phyloP scores from a whole-genome alignment of 2,329 filamentous ascomycete genomes.

The Aureobasidium sp. region DNA sequence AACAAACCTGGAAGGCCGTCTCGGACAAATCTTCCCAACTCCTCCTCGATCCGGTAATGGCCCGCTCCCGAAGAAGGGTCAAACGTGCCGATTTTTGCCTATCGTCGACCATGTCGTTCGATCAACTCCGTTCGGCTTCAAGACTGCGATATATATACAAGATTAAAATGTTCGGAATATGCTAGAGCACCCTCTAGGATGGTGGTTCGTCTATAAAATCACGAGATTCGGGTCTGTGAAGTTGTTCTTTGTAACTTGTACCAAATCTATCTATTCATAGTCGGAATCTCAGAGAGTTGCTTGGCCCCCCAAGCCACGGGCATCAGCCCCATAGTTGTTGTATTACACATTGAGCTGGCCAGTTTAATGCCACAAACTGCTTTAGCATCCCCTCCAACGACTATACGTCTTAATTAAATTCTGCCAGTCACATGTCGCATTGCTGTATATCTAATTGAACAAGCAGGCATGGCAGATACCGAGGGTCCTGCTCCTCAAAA shows the following conservation, averaged over 20 bases:
- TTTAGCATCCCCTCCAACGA: background rate
- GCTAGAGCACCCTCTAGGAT: too few species aligned
- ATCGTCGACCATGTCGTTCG: too few species aligned
- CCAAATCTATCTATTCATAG: background rate
- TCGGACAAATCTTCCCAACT: conserved; percentile 1
- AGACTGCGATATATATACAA: too few species aligned
- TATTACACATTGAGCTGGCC: background rate
- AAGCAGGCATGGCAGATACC: conserved; percentile 12
- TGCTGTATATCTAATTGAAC: background rate
- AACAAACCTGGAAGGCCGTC: conserved; percentile 1
- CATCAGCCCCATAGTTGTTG: conserved; percentile 4
- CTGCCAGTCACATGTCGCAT: conserved; percentile 3
- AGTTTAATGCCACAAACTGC: background rate
- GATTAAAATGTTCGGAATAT: too few species aligned
- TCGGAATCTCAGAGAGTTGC: background rate
- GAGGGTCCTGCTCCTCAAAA: conserved; percentile 12
- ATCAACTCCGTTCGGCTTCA: too few species aligned
- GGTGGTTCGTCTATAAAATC: too few species aligned
- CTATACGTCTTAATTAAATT: background rate
- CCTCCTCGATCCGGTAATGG: background rate
- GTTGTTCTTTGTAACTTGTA: too few species aligned
- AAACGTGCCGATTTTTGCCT: too few species aligned
- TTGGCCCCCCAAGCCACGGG: too few species aligned
- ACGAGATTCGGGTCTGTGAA: too few species aligned
- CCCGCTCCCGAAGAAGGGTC: too few species aligned